A percentile compares a stretch with the other conserved stretches of the same genome.
These are phyloP conservation scores for Chaetomiaceae sp. DNA, from an alignment of 2,329 filamentous ascomycete species.

Conservation along the genomic window DNA sequence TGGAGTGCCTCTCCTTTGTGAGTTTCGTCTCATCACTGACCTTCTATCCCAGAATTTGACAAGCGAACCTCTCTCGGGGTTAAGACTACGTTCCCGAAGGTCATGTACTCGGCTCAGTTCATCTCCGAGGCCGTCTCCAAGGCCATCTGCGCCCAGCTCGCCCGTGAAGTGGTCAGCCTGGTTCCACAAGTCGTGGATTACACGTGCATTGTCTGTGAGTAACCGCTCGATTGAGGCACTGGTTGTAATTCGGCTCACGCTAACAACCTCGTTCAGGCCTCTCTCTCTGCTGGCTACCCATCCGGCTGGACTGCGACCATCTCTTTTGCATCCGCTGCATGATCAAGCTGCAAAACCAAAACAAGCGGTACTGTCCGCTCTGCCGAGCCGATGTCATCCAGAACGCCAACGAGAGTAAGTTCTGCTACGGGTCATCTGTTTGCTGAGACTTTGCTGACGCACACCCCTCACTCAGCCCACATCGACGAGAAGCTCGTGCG, in stretches of 20 bases:
- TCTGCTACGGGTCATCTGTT: no score
- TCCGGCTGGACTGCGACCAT: constrained; percentile 70
- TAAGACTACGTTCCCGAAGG: constrained; percentile 55
- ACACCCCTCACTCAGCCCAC: constrained; percentile 48
- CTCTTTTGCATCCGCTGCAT: constrained; percentile 82
- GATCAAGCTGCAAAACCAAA: constrained; percentile 69
- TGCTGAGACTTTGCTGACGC: neutral
- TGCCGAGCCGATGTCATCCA: constrained; percentile 70
- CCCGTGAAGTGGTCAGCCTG: constrained; percentile 63
- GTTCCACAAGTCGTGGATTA: constrained; percentile 84
- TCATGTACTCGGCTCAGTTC: constrained; percentile 55
- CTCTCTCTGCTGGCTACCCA: constrained; percentile 72
- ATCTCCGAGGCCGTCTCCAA: constrained; percentile 66
- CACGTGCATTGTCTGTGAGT: constrained; percentile 27
- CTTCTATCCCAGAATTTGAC: constrained; percentile 63
- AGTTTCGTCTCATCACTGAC: neutral
- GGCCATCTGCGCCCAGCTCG: constrained; percentile 70
- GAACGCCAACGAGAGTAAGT: constrained; percentile 60
- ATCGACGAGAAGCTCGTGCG: constrained; percentile 63
- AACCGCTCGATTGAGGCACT: neutral
- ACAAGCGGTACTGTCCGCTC: constrained; percentile 66
- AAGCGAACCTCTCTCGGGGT: constrained; percentile 74
- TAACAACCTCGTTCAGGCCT: constrained; percentile 45
- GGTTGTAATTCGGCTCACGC: no score
- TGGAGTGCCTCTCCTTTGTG: neutral